Conservation (phyloP, 768 basidiomycete genomes). For the Tylopilus cervinicoccineus region DNA sequence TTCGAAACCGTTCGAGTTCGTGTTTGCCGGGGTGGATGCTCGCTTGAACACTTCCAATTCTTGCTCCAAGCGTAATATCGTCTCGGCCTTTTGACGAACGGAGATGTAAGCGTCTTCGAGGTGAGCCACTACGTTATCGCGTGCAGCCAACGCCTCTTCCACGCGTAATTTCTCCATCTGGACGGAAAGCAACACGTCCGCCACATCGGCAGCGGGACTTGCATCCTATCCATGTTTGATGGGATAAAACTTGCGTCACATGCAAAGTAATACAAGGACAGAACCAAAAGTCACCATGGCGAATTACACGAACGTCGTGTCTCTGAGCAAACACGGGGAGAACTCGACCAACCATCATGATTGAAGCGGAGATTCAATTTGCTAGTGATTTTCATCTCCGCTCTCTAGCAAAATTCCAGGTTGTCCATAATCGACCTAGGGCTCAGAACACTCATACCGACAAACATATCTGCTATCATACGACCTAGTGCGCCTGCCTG, state of each 20-base stretch:
- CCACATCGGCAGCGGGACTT: conserved; percentile 14
- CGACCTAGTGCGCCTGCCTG: conserved; percentile 10
- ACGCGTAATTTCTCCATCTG: conserved; percentile 51
- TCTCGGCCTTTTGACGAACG: conserved; percentile 54
- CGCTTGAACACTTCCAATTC: conserved; percentile 32
- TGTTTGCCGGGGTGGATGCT: conserved; percentile 19
- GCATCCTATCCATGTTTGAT: neutral
- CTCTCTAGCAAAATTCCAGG: too few species aligned
- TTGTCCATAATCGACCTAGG: neutral
- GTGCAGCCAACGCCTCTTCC: conserved; percentile 55
- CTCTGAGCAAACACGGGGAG: neutral
- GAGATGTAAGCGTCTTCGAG: conserved; percentile 58
- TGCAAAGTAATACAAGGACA: neutral
- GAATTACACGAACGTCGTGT: neutral
- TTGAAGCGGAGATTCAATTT: conserved; percentile 7
- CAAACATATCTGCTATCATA: neutral
- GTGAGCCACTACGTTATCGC: conserved; percentile 57
- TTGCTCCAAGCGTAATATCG: conserved; percentile 46
- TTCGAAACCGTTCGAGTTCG: conserved; percentile 5
- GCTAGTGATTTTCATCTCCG: neutral
- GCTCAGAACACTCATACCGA: neutral
- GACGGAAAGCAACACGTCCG: conserved; percentile 52
- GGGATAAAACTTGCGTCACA: conserved; percentile 1
- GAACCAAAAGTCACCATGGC: conserved; percentile 12
- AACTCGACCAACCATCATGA: neutral